phyloP scores from a whole-genome alignment of 139 green algal genomes.

The Chlamydomonas sp. region DNA sequence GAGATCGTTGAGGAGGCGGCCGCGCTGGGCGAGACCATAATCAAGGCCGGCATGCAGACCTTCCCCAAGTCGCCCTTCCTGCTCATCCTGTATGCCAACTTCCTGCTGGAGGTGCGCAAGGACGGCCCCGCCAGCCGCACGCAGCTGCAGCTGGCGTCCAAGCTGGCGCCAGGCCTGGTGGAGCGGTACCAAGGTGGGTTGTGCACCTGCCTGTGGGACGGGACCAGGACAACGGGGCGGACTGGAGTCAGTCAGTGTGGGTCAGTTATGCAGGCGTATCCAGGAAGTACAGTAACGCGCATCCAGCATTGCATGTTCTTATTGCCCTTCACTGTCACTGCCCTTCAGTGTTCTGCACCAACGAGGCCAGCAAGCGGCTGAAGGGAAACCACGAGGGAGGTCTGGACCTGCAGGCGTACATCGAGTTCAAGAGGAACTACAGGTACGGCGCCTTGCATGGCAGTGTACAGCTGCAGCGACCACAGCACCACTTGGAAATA shows the following conservation, averaged over 20 bases:
- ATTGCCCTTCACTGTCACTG: too few relatives aligned
- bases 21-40: slow-evolving; percentile 31
- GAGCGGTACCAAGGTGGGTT: slow-evolving; percentile 33
- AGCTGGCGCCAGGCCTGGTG: slow-evolving; percentile 42
- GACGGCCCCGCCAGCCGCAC: slow-evolving; percentile 49
- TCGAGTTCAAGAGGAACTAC: slow-evolving; percentile 39
- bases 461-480: too few relatives aligned
- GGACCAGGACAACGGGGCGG: too few relatives aligned
- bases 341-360: slow-evolving; percentile 22
- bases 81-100: slow-evolving; percentile 46
- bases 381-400: not conserved
- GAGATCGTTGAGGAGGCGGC: slow-evolving; percentile 15
- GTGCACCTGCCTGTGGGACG: not conserved
- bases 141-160: slow-evolving; percentile 54
- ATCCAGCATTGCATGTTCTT: too few relatives aligned
- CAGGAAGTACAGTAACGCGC: too few relatives aligned
- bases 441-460: not conserved
- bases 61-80: slow-evolving; percentile 36
- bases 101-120: slow-evolving; percentile 48
- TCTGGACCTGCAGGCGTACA: slow-evolving; percentile 37
- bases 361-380: slow-evolving; percentile 29
- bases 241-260: too few relatives aligned
- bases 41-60: slow-evolving; percentile 40
- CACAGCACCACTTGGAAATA: too few relatives aligned
- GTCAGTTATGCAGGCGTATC: too few relatives aligned